Conservation (phyloP, 2,329 filamentous ascomycete genomes). For the Microdochium bolleyi region DNA sequence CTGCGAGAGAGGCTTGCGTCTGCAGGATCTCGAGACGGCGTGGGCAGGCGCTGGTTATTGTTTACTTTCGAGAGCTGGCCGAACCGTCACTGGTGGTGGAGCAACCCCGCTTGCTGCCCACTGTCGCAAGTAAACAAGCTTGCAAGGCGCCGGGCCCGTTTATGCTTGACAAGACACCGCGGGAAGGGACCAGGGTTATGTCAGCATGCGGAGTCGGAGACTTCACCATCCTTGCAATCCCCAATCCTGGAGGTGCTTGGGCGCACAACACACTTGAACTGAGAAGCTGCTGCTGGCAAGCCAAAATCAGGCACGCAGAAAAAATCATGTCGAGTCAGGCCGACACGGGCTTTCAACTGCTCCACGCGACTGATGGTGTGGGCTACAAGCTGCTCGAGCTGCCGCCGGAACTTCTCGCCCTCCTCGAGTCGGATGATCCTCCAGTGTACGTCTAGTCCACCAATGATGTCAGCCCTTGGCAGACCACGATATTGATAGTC, state of each 20-base stretch:
- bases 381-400: conserved; percentile 56
- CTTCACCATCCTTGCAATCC: too few species aligned
- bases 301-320: not conserved
- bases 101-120: not conserved
- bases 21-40: too few species aligned
- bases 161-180: too few species aligned
- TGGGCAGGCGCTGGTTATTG: not conserved
- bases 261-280: too few species aligned
- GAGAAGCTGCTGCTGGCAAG: not conserved
- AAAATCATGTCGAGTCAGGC: conserved; percentile 35
- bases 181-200: not conserved
- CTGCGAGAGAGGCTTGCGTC: too few species aligned
- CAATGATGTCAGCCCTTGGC: too few species aligned
- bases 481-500: conserved; percentile 8
- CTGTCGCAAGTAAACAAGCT: not conserved
- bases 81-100: not conserved
- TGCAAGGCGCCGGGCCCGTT: not conserved
- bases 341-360: conserved; percentile 38
- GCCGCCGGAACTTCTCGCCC: conserved; percentile 46
- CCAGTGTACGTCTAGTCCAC: conserved; percentile 45
- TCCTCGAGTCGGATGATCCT: conserved; percentile 45
- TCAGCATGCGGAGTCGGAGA: not conserved
- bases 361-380: conserved; percentile 36
- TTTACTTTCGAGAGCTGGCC: not conserved
- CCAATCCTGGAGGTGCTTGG: too few species aligned